These are phyloP conservation scores for Ustilago bromivora DNA, from an alignment of 1,284 basidiomycete species.

Conservation along the genomic window DNA sequence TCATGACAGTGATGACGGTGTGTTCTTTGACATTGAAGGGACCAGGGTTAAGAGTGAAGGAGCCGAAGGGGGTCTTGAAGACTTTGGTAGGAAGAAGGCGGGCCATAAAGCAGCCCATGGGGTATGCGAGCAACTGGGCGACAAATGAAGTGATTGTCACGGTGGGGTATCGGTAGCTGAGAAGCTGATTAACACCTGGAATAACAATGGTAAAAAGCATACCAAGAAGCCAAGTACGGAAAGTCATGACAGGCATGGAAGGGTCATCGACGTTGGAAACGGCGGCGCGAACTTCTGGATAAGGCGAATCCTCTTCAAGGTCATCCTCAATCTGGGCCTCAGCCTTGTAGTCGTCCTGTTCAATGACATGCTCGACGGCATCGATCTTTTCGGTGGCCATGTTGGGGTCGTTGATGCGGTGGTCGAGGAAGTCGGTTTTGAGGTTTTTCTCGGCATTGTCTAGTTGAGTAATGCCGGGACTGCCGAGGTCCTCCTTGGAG, in stretches of 20 bases:
- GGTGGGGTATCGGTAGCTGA: conserved; percentile 63
- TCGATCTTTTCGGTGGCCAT: conserved; percentile 51
- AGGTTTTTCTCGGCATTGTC: conserved; percentile 51
- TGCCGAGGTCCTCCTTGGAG: conserved; percentile 41
- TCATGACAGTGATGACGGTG: conserved; percentile 69
- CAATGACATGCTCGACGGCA: conserved; percentile 47
- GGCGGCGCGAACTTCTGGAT: conserved; percentile 64
- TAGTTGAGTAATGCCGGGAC: conserved; percentile 23
- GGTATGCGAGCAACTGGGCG: conserved; percentile 59
- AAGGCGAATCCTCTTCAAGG: conserved; percentile 64
- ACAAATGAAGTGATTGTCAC: conserved; percentile 57
- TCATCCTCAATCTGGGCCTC: conserved; percentile 52
- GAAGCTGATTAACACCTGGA: conserved; percentile 62
- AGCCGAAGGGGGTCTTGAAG: conserved; percentile 54
- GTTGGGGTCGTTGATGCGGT: conserved; percentile 58
- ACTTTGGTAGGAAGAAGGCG: conserved; percentile 50
- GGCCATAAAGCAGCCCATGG: conserved; percentile 54
- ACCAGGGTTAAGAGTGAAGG: conserved; percentile 62
- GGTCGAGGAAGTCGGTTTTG: conserved; percentile 46
- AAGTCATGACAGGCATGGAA: conserved; percentile 63
- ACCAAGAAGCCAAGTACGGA: conserved; percentile 64
- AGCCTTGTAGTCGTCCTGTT: conserved; percentile 58
- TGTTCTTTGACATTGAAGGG: conserved; percentile 68
- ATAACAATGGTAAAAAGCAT: conserved; percentile 62
- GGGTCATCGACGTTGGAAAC: conserved; percentile 67